These are phyloP conservation scores for Boletus subcaerulescens DNA, from an alignment of 768 basidiomycete genomes.

Conservation along the genomic window DNA sequence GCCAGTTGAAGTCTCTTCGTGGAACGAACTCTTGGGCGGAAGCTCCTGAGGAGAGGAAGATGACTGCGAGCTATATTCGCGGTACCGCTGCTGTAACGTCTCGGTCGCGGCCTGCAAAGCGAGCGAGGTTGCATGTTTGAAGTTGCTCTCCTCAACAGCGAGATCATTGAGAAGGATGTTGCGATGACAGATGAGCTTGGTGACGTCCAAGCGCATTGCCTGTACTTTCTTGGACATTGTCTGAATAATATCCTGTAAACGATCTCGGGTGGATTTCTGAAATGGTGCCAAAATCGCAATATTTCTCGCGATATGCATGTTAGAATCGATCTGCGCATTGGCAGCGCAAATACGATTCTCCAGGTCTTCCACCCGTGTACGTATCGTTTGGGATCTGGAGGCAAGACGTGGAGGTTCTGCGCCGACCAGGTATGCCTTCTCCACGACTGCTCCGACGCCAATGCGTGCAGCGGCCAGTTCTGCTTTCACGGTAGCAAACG, in stretches of 20 bases:
- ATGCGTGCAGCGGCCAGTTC: slow-evolving; percentile 61
- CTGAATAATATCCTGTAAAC: slow-evolving; percentile 60
- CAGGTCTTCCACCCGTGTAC: slow-evolving; percentile 61
- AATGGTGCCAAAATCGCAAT: slow-evolving; percentile 86
- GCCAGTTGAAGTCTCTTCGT: slow-evolving; percentile 8
- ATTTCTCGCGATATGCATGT: slow-evolving; percentile 75
- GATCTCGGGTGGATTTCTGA: slow-evolving; percentile 77
- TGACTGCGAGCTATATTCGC: slow-evolving; percentile 31
- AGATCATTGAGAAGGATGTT: slow-evolving; percentile 74
- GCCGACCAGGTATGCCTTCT: slow-evolving; percentile 18
- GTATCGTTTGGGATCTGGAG: slow-evolving; percentile 55
- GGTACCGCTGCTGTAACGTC: slow-evolving; percentile 48
- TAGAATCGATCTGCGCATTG: slow-evolving; percentile 59
- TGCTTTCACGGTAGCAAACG: slow-evolving; percentile 85
- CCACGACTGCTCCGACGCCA: slow-evolving; percentile 28
- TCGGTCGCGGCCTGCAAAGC: slow-evolving; percentile 73
- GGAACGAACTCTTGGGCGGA: slow-evolving; percentile 11
- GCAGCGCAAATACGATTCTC: slow-evolving; percentile 53
- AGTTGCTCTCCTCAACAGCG: slow-evolving; percentile 63
- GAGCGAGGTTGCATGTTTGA: slow-evolving; percentile 62
- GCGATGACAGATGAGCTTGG: slow-evolving; percentile 71
- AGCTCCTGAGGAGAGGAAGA: slow-evolving; percentile 35
- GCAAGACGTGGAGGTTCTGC: slow-evolving; percentile 28
- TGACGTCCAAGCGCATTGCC: slow-evolving; percentile 67
- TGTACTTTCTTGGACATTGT: slow-evolving; percentile 62